Evolutionary conservation across 2,329 filamentous ascomycete species (phyloP), one percentile per base, ranked within the genome.

Genomic region (Trichothecium roseum): DNA sequence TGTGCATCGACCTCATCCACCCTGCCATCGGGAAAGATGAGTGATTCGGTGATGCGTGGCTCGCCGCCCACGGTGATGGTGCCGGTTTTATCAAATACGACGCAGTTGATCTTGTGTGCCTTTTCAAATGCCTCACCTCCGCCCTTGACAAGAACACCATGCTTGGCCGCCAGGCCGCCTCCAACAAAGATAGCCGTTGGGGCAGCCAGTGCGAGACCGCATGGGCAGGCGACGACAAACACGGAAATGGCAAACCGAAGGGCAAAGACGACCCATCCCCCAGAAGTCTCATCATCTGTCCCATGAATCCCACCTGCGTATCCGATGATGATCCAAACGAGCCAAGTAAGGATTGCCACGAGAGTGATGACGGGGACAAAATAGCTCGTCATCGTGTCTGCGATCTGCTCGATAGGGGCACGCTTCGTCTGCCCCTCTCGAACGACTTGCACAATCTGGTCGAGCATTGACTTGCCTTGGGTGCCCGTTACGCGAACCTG

Each of bases 81-180:
- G 2, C 85, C 85, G 0, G 85, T 93, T 66, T 93, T 91, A 66
- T 93, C 85, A 52, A 93, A 91, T 1, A 91, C 81, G 28, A 91
- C 78, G 35, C 79, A 81, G 53, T 86, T 78, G 30, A 88, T 68
- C 9, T 72, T 74, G 52, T 82, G 87, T 4, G 84, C 84, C 59
- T 86, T 85, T 54, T 89, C 83, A 51, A 91, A 89, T 1, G 84
- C 85, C 52, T 88, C 83, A 24, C 85, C 85, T 16, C 85, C 85
- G 16, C 85, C 84, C 56, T 87, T 86, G 45, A 83, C 84, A 1
- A 93, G 66, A 37, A 93, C 86, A 2, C 85, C 85, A 48, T 84
- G 62, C 52, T 81, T 79, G 6, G 85, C 85, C 3, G 85, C 85
- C 14, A 91, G 62, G 2, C 84, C 84, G 26, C 82, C 79, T 3